phyloP scores from a whole-genome alignment of 306 rosid genomes.

The Prunus mongolica region DNA sequence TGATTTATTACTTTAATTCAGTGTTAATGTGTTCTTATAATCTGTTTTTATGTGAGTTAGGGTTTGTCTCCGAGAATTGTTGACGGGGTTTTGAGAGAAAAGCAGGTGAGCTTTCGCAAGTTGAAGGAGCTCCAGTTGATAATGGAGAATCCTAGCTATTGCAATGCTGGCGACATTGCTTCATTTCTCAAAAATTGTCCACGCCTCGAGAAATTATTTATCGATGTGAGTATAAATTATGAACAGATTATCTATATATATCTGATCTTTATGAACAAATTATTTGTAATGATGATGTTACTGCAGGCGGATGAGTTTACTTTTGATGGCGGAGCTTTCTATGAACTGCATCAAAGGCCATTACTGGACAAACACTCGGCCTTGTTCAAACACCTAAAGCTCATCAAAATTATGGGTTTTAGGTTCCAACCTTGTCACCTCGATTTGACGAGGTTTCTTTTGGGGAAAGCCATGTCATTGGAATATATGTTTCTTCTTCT shows the following conservation, averaged over 20 bases:
- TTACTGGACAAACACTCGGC: not conserved
- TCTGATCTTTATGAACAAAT: not conserved
- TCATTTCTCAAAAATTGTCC: conserved; percentile 33
- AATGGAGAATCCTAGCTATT: conserved; percentile 27
- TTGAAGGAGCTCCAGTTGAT: conserved; percentile 40
- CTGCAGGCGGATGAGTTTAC: conserved; percentile 26
- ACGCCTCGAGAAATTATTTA: conserved; percentile 18
- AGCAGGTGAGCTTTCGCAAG: not conserved
- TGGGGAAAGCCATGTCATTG: conserved; percentile 19
- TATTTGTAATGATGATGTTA: too few relatives aligned
- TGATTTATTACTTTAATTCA: not conserved
- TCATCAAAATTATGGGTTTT: conserved; percentile 31
- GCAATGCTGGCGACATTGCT: conserved; percentile 36
- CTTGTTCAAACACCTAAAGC: conserved; percentile 9
- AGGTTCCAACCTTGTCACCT: conserved; percentile 20
- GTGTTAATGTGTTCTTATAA: not conserved
- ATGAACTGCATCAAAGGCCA: conserved; percentile 32
- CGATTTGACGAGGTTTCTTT: conserved; percentile 18
- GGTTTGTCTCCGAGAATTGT: conserved; percentile 26
- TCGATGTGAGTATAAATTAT: conserved; percentile 39
- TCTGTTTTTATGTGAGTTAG: conserved; percentile 13
- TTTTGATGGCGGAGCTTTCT: conserved; percentile 18
- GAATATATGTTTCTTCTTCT: conserved; percentile 20
- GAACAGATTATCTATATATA: too few relatives aligned
- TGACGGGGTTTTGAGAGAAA: not conserved